Base-by-base conservation (phyloP, 495 filamentous ascomycete species). In the Aspergillus panamensis region DNA sequence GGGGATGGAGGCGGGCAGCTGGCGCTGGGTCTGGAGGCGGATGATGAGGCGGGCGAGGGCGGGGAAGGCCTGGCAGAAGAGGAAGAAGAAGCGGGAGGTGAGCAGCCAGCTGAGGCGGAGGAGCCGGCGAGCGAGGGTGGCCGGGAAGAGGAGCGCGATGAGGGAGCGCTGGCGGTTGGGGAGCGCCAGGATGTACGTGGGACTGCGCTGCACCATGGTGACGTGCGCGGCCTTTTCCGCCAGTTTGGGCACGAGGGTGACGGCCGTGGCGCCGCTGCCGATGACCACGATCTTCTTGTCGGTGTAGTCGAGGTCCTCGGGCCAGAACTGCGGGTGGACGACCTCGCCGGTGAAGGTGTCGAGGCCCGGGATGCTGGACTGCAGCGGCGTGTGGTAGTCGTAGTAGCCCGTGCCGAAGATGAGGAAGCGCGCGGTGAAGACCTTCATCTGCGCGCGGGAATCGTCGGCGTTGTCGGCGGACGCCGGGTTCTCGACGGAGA, bases 321-420 rank as follows among this genome's bases (percentile, higher is more conserved):
- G 82, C 80, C 80, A 82, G 67, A 79, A 78, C 39, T 78, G 75
- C 1, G 79, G 76, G 57, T 84, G 83, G 48, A 79, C 62, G 51
- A 81, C 62, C 48, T 75, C 62, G 25, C 76, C 76, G 45, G 65
- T 55, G 70, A 79, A 79, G 5, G 74, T 62, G 2, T 73, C 60
- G 2, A 79, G 62, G 4, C 68, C 69, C 0, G 72, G 69, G 33
- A 77, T 90, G 8, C 64, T 64, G 5, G 79, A 66, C 42, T 82
- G 57, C 35, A 86, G 60, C 0, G 86, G 80, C 54, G 79, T 66
- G 10, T 82, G 66, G 72, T 90, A 89, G 66, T 85, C 80, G 68
- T 89, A 91, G 62, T 78, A 78, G 12, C 88, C 88, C 0, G 82
- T 86, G 60, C 82, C 81, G 53, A 82, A 68, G 52, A 90, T 71